These are phyloP conservation scores for Thelonectria blattea DNA, from an alignment of 2,329 filamentous ascomycete genomes.

Conservation along the genomic window DNA sequence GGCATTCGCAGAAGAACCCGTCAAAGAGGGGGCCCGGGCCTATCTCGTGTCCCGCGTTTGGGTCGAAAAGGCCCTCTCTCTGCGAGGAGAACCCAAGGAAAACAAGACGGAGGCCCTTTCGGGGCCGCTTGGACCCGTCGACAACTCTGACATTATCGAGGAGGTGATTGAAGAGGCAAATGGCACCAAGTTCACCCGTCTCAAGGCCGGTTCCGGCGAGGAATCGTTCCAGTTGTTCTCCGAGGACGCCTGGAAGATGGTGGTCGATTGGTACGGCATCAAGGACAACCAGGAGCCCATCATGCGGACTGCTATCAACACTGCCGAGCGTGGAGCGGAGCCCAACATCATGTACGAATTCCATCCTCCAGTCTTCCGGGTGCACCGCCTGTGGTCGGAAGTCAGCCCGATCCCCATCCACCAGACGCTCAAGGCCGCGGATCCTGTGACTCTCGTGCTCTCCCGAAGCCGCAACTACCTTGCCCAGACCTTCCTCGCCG, in stretches of 20 bases:
- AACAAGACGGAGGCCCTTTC: conserved; percentile 65
- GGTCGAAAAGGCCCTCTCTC: conserved; percentile 74
- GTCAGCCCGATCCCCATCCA: conserved; percentile 62
- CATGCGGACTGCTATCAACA: conserved; percentile 78
- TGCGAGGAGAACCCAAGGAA: conserved; percentile 63
- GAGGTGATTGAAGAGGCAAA: conserved; percentile 60
- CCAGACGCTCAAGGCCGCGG: conserved; percentile 65
- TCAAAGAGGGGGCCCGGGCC: conserved; percentile 75
- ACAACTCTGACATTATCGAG: conserved; percentile 83
- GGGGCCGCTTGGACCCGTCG: conserved; percentile 75
- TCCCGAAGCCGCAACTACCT: conserved; percentile 73
- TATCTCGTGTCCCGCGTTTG: conserved; percentile 82
- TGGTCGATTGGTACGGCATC: conserved; percentile 83
- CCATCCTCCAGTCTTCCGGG: conserved; percentile 81
- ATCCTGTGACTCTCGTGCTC: conserved; percentile 67
- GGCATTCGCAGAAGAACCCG: conserved; percentile 56
- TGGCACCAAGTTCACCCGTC: conserved; percentile 68
- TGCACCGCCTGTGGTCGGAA: conserved; percentile 77
- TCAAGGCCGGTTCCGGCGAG: conserved; percentile 72
- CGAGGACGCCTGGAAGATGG: conserved; percentile 78
- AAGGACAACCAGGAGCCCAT: conserved; percentile 74
- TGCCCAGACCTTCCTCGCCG: conserved; percentile 77
- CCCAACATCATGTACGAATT: conserved; percentile 82
- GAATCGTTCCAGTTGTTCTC: conserved; percentile 81
- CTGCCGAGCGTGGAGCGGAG: conserved; percentile 59